A percentile compares a stretch with the other conserved stretches of the same genome.
Conservation (phyloP, 2,329 filamentous ascomycete genomes). For the Drechslera avenae region DNA sequence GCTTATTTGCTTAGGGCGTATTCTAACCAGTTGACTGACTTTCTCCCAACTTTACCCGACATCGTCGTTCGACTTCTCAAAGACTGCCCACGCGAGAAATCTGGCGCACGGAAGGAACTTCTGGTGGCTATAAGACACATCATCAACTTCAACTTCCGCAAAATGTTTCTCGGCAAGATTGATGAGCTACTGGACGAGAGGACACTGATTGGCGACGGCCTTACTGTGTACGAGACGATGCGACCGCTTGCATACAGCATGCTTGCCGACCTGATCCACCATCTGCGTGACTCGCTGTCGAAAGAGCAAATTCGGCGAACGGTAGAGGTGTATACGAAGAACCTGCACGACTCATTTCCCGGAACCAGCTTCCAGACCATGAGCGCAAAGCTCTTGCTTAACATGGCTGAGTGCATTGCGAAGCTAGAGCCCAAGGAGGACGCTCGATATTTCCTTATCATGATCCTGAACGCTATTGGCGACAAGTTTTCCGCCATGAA, state of each 20-base stretch:
- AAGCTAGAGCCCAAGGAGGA: slow-evolving; percentile 92
- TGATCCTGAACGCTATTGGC: slow-evolving; percentile 96
- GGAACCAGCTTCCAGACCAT: slow-evolving; percentile 99
- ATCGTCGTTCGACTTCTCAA: slow-evolving; percentile 90
- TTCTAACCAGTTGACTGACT: slow-evolving; percentile 83
- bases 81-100: slow-evolving; percentile 94
- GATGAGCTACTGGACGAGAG: slow-evolving; percentile 93
- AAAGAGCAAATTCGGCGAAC: slow-evolving; percentile 94
- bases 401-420: slow-evolving; percentile 98
- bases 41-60: slow-evolving; percentile 80
- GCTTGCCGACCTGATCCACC: slow-evolving; percentile 96
- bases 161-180: slow-evolving; percentile 92
- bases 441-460: slow-evolving; percentile 91
- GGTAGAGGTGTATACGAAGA: slow-evolving; percentile 95
- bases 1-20: slow-evolving; percentile 91
- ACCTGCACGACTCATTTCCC: slow-evolving; percentile 92
- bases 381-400: slow-evolving; percentile 95
- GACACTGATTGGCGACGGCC: slow-evolving; percentile 90
- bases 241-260: slow-evolving; percentile 95
- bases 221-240: slow-evolving; percentile 97
- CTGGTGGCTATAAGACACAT: slow-evolving; percentile 97
- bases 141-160: slow-evolving; percentile 98
- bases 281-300: slow-evolving; percentile 86
- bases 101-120: slow-evolving; percentile 89
- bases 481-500: slow-evolving; percentile 99